Conservation (phyloP, 768 basidiomycete genomes). For the Candolleomyces aberdarensis region DNA sequence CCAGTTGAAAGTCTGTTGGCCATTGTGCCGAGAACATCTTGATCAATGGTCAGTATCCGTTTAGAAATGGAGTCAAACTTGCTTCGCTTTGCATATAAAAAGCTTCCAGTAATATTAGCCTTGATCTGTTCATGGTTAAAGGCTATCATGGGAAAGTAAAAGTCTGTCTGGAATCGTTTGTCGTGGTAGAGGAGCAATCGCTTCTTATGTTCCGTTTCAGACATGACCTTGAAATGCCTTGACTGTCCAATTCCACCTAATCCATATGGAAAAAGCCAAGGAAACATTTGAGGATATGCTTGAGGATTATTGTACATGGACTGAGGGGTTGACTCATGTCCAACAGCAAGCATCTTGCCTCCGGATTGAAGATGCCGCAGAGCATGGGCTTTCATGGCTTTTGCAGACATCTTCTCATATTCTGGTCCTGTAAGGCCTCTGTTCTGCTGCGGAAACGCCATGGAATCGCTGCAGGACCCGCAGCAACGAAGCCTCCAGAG, state of each 20-base stretch:
- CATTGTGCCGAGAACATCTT: slow-evolving; percentile 7
- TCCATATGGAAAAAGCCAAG: neutral
- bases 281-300: slow-evolving; percentile 18
- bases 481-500: no score
- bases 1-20: neutral
- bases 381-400: neutral
- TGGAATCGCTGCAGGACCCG: no score
- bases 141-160: slow-evolving; percentile 25
- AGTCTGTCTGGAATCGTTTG: slow-evolving; percentile 31
- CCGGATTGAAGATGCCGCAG: neutral
- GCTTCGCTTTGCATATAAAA: slow-evolving; percentile 2
- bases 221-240: neutral
- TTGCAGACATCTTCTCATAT: neutral
- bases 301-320: slow-evolving; percentile 1
- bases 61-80: slow-evolving; percentile 21
- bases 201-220: slow-evolving; percentile 17
- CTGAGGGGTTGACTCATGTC: neutral
- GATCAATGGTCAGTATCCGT: slow-evolving; percentile 15
- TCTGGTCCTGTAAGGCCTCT: neutral
- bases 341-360: neutral
- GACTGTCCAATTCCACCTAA: slow-evolving; percentile 12
- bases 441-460: no score
- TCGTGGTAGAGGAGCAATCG: slow-evolving; percentile 30
- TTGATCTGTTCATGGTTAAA: slow-evolving; percentile 33
- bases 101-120: slow-evolving; percentile 5